phyloP scores from a whole-genome alignment of 139 green algal genomes.

The Bryopsis sp. region DNA sequence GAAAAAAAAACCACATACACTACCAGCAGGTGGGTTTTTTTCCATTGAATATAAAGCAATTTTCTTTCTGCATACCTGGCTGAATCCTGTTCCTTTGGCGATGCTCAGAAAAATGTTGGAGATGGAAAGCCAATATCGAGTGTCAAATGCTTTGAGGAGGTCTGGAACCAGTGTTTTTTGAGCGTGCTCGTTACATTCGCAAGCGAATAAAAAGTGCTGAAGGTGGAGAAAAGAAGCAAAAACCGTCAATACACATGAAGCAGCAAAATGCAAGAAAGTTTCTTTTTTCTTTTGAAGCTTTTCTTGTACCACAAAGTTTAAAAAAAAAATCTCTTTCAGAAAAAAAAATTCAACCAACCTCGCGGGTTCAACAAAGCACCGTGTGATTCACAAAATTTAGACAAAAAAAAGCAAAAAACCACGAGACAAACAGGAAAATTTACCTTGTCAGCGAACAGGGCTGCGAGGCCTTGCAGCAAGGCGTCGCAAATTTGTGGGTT shows the following conservation, averaged over 20 bases:
- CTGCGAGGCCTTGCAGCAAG: constrained; percentile 44
- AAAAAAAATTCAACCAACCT: no score
- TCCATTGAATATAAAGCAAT: no score
- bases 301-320: no score
- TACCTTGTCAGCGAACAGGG: constrained; percentile 41
- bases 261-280: no score
- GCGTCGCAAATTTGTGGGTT: constrained; percentile 52
- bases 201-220: constrained; percentile 32
- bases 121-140: constrained; percentile 62
- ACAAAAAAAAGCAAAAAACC: no score
- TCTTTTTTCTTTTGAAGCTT: no score
- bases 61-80: constrained; percentile 20
- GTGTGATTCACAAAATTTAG: no score
- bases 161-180: constrained; percentile 33
- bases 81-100: constrained; percentile 35
- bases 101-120: constrained; percentile 52
- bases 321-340: no score
- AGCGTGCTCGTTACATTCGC: constrained; percentile 45
- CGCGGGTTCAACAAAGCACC: no score
- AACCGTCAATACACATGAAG: no score
- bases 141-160: constrained; percentile 58
- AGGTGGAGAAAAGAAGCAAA: neutral
- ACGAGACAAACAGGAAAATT: neutral
- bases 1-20: neutral
- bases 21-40: no score